Base-by-base conservation (phyloP, 2,329 filamentous ascomycete species). In the Podosphaera aphanis region DNA sequence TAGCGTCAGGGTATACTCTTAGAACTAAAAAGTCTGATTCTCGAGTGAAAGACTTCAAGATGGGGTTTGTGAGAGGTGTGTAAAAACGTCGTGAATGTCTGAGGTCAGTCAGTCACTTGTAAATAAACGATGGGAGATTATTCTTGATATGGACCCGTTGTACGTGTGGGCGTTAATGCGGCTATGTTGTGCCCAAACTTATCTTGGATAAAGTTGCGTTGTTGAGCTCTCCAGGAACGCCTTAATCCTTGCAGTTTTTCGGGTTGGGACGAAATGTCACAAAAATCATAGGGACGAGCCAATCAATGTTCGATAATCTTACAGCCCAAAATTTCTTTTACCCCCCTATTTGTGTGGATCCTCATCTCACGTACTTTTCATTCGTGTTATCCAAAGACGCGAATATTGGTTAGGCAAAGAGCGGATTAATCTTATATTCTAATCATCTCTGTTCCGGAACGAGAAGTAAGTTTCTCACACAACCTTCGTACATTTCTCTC, bases 401-500 rank as follows among this genome's bases (percentile, higher is more conserved):
- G 21, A 43, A 6, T 43, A 7, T 16, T 23, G 13, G 39, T n/a
- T 33, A 25, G 20, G 16, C 6, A 31, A 8, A 25, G 4, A 5
- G 23, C 8, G 8, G 23, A 8, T 25, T 25, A 8, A 25, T 5
- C 23, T 25, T 25, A 10, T 7, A 44, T 27, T 47, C 50, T n/a
- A n/a, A n/a, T n/a, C n/a, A n/a, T n/a, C n/a, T n/a, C n/a, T n/a
- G n/a, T n/a, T n/a, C n/a, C n/a, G n/a, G n/a, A n/a, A n/a, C n/a
- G n/a, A n/a, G n/a, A n/a, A n/a, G n/a, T n/a, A n/a, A n/a, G n/a
- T n/a, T n/a, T n/a, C n/a, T n/a, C n/a, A n/a, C n/a, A n/a, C n/a
- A n/a, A n/a, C n/a, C n/a, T 43, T 43, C 48, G 49, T 53, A 43
- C 47, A 46, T 45, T 48, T 27, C 13, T 42, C 33, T n/a, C n/a